Base-by-base conservation (phyloP, 116 monocot species). In the Phalaenopsis hybrid region DNA sequence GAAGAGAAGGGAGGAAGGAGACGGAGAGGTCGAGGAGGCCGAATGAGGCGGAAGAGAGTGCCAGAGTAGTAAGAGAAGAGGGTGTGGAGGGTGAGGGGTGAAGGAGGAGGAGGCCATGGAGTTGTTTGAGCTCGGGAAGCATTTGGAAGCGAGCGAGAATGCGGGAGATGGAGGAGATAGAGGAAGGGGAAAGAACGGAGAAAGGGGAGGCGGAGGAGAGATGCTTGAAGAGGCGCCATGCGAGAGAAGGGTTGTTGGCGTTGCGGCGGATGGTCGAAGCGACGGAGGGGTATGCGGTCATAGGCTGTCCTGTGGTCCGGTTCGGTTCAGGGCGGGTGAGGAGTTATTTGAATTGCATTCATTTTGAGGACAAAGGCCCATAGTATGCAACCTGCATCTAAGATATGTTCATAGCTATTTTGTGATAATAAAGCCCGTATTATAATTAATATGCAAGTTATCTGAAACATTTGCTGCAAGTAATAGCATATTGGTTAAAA, bases 141-240 rank as follows among this genome's bases (percentile, higher is more conserved):
- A 89, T 81, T 55, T 82, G 76, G 43, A 86, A 76, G 76, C 68
- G 70, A 68, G 84, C 49, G 83, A 92, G 89, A 81, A 86, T 81
- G 50, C 77, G 82, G 79, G 95, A 82, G 82, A 93, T 79, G 81
- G 86, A 44, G n/a, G 86, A 76, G 31, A 88, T 21, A 74, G 89
- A 75, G 48, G 78, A 61, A 65, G 45, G 82, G 44, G 85, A 79
- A 12, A 84, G 73, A 25, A 83, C 34, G 65, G 81, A 20, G 49
- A 78, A 28, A 13, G 81, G 81, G 70, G 87, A 87, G 69, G 79
- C 77, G 85, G 84, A 33, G 31, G 59, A 34, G 74, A 85, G 80
- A 77, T 85, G 85, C 34, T 79, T 81, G 91, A 92, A 91, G 85
- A 92, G 83, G 8, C 80, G 85, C 90, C 89, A 90, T 79, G 94